Evolutionary conservation across 148 eudicot species (phyloP), one percentile per base, ranked within the genome.

Genomic region (Salicornia ramosissima): DNA sequence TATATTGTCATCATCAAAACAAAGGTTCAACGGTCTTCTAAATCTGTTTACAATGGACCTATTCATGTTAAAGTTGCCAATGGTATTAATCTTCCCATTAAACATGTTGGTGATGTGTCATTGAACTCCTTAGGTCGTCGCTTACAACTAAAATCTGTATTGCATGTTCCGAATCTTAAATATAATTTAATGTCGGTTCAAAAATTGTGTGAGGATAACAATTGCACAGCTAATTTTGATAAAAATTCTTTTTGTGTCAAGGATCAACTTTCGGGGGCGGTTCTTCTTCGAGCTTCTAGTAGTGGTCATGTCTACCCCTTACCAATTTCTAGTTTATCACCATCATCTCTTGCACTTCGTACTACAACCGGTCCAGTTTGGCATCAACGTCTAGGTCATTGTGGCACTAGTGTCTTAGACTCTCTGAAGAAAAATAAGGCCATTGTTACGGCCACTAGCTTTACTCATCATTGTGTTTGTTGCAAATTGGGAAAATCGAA

Each of bases 201-300:
- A 5, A 36, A 67, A 10, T 50, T 50, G 13, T 49, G 70, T 51
- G 59, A 12, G 13, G 70, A 51, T 51, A 67, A 51, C 7, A 51
- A 67, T 49, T 67, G 45, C 24, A 34, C 13, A 50, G 25, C 33
- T 31, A 10, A n/a, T n/a, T n/a, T n/a, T n/a, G n/a, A n/a, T n/a
- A n/a, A n/a, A n/a, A n/a, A n/a, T n/a, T n/a, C n/a, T 6, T 51
- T 52, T 67, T 33, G 39, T 67, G 59, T 67, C 25, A 67, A 67
- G 59, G 58, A 67, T 11, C 34, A 51, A 13, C 33, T 15, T n/a
- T 16, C 59, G 46, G 46, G 56, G 58, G 70, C 19, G 42, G 53
- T 67, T 19, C 70, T 67, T 49, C 70, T 50, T 49, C 43, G 18
- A 18, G 70, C 58, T 47, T 11, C 40, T 51, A 67, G 58, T 52